Base-by-base conservation (phyloP, 2,329 filamentous ascomycete species). In the Penicillium sp. region DNA sequence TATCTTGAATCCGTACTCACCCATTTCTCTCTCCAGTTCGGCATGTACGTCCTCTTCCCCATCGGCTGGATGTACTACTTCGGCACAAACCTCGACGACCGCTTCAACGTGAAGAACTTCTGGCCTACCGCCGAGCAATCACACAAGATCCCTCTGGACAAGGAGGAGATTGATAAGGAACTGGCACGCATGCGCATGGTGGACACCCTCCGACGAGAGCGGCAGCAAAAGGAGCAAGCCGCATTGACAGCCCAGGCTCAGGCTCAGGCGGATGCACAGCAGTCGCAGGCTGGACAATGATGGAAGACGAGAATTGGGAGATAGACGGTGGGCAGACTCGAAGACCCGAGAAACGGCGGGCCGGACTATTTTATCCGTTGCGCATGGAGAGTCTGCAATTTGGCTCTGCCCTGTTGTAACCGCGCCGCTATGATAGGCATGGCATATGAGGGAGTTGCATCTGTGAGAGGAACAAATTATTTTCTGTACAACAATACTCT, bases 41-140 rank as follows among this genome's bases (percentile, higher is more conserved):
- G 94, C 82, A 91, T 96, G 85, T 99, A 99, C 82, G 89, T 99
- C 82, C 89, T 97, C 85, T 99, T 99, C 80, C 95, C 95, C 19
- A 98, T 99, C 73, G 93, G 92, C 71, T 93, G 95, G 83, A 99
- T 99, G 95, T 98, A 96, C 84, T 99, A 99, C 83, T 99, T 98
- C 79, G 95, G 95, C 75, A 97, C 93, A 59, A 99, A 99, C 79
- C 91, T 99, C 75, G 95, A 99, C 79, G 85, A 89, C 68, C 89
- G 92, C 66, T 99, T 99, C 83, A 81, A 85, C 52, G 92, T 98
- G 1, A 88, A 90, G 25, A 91, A 90, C 60, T 99, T 99, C 83
- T 99, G 95, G 95, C 95, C 95, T 30, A 92, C 89, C 72, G 83
- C 78, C 8, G 77, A 79, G 61, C 79, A 82, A 64, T 83, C 82